These are phyloP conservation scores for Crotalaria pallida DNA, from an alignment of 306 rosid species.

Conservation along the genomic window DNA sequence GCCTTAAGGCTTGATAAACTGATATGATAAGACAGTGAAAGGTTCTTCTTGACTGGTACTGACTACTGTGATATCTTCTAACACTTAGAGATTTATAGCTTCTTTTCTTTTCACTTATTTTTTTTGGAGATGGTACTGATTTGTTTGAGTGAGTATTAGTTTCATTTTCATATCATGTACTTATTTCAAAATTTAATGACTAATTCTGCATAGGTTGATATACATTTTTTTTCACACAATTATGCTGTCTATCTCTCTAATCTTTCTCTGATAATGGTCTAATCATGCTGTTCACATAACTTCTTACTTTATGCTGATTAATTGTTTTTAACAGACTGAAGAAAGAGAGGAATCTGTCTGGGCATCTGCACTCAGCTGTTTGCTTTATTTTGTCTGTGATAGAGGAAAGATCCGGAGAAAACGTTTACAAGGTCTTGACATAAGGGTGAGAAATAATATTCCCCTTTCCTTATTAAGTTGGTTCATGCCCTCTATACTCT, in stretches of 20 bases:
- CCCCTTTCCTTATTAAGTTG: background rate
- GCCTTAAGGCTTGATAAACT: conserved; percentile 9
- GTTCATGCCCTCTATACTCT: background rate
- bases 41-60: background rate
- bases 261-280: background rate
- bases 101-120: background rate
- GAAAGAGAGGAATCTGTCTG: conserved; percentile 94
- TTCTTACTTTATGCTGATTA: conserved; percentile 5
- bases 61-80: background rate
- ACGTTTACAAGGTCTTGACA: conserved; percentile 82
- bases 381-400: conserved; percentile 95
- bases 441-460: conserved; percentile 67
- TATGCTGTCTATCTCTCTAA: background rate
- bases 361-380: conserved; percentile 99
- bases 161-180: background rate
- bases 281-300: background rate
- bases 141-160: background rate
- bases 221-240: background rate
- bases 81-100: background rate
- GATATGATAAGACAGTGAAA: background rate
- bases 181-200: conserved; percentile 1
- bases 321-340: conserved; percentile 52
- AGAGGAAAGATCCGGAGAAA: conserved; percentile 86
- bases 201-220: background rate
- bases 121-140: background rate